phyloP scores from a whole-genome alignment of 805 yeast species.

The Starmerella scarabaei region DNA sequence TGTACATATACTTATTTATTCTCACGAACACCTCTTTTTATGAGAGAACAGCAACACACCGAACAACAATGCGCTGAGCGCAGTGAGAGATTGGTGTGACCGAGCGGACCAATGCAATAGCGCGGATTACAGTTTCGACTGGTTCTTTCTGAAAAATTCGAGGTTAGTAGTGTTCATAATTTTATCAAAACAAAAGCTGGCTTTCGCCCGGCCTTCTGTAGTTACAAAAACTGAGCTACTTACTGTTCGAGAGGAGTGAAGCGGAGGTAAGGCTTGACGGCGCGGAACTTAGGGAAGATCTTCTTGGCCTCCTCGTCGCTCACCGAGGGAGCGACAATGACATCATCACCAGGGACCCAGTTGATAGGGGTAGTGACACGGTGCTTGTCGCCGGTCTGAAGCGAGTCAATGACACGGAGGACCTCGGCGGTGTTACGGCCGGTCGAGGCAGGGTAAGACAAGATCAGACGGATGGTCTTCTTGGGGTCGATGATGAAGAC shows the following conservation, averaged over 20 bases:
- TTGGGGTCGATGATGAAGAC: conserved; percentile 86
- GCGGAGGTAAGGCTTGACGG: conserved; percentile 88
- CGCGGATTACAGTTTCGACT: no score
- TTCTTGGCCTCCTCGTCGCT: conserved; percentile 71
- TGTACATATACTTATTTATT: no score
- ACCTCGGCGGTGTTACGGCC: conserved; percentile 95
- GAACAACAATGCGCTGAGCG: no score
- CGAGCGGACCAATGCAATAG: no score
- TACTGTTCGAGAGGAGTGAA: conserved; percentile 34
- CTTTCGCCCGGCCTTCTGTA: no score
- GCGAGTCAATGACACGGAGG: conserved; percentile 78
- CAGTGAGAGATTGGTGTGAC: no score
- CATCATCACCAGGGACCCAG: conserved; percentile 88
- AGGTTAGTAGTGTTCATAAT: no score
- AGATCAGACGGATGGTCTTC: conserved; percentile 76
- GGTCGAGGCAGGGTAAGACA: conserved; percentile 86
- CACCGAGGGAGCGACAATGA: conserved; percentile 82
- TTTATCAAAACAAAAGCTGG: no score
- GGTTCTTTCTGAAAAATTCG: no score
- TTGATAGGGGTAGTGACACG: conserved; percentile 88
- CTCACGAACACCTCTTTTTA: no score
- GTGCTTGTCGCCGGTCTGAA: conserved; percentile 75
- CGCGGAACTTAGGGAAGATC: conserved; percentile 78
- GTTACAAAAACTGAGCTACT: conserved; percentile 8
- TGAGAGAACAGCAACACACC: no score